Base-by-base conservation (phyloP, 495 filamentous ascomycete species). In the Talaromyces wortmannii region DNA sequence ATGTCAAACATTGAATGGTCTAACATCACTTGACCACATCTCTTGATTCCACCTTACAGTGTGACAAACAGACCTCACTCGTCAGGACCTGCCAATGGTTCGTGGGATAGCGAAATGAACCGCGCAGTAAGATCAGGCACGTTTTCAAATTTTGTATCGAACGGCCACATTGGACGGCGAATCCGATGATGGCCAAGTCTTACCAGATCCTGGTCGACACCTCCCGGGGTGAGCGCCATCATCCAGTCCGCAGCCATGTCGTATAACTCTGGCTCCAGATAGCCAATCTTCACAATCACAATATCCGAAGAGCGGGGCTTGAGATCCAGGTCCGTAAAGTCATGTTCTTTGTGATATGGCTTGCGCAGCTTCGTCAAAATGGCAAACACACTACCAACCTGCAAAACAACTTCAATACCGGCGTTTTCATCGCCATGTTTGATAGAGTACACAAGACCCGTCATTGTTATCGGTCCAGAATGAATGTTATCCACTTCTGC, bases 221-320 rank as follows among this genome's bases (percentile, higher is more conserved):
- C 79, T 2, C 79, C 79, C 5, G 77, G 77, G 0, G 78, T 81
- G 11, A 83, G 65, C 7, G 62, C 78, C 0, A 81, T 71, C 72
- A 78, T 78, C 79, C 79, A 83, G 50, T 78, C 77, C 10, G 66
- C 61, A 0, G 79, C 78, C 77, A 81, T 82, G 43, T 70, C 69
- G 50, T 77, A 81, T 1, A 83, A 59, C 42, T 83, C 78, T 13
- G 80, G 80, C 58, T 83, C 79, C 10, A 83, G 59, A 55, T 83
- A 83, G 16, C 80, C 79, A 49, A 83, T 83, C 64, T 83, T 83
- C 6, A 83, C 78, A 15, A 83, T 72, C 11, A 83, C 78, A 13
- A 83, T 74, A 55, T 79, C 76, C 8, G 73, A 67, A 4, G 64
- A 58, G 1, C 78, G 74, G 10, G 79, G 78, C 1, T 56, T 31